Evolutionary conservation across 192 early-diverging fungal species (phyloP).

Genomic region (Entomortierella parvispora): DNA sequence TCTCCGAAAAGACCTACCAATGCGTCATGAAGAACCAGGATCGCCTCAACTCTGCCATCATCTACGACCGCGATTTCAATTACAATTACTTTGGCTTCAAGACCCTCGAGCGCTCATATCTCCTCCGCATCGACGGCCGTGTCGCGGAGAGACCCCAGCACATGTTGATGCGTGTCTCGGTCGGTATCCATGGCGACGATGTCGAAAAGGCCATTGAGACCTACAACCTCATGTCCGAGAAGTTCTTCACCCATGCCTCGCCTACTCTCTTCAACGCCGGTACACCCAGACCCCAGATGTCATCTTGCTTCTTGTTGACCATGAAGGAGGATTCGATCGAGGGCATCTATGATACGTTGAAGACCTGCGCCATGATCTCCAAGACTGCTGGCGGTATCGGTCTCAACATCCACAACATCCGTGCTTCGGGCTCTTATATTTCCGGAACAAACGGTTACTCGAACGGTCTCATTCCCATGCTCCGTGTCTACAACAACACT

Average conservation of each 20-base stretch:
- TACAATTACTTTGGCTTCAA: slow-evolving; percentile 99
- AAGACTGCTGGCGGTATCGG: slow-evolving; percentile 99
- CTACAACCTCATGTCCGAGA: slow-evolving; percentile 92
- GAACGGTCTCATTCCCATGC: slow-evolving; percentile 97
- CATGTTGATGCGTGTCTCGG: slow-evolving; percentile 97
- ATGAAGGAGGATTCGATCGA: slow-evolving; percentile 98
- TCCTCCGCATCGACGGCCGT: slow-evolving; percentile 86
- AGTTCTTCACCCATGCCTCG: slow-evolving; percentile 96
- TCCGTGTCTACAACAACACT: slow-evolving; percentile 98
- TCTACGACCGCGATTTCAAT: slow-evolving; percentile 96
- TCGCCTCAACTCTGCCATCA: slow-evolving; percentile 92
- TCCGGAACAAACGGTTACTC: slow-evolving; percentile 98
- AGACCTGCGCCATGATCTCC: slow-evolving; percentile 96
- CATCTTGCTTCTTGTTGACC: slow-evolving; percentile 93
- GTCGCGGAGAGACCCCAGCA: slow-evolving; percentile 97
- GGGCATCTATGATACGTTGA: slow-evolving; percentile 98
- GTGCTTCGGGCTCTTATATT: slow-evolving; percentile 95
- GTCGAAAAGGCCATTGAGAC: slow-evolving; percentile 94
- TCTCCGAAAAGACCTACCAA: slow-evolving; percentile 80
- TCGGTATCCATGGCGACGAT: slow-evolving; percentile 96
- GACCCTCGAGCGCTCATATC: slow-evolving; percentile 96
- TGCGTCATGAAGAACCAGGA: slow-evolving; percentile 79
- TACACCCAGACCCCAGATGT: slow-evolving; percentile 94
- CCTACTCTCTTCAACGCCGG: slow-evolving; percentile 99
- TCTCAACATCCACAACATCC: slow-evolving; percentile 97